Percentiles rank a stretch among this genome's conserved stretches.
These are phyloP conservation scores for Aureobasidium leucospermi DNA, from an alignment of 2,329 filamentous ascomycete genomes.

Conservation along the genomic window DNA sequence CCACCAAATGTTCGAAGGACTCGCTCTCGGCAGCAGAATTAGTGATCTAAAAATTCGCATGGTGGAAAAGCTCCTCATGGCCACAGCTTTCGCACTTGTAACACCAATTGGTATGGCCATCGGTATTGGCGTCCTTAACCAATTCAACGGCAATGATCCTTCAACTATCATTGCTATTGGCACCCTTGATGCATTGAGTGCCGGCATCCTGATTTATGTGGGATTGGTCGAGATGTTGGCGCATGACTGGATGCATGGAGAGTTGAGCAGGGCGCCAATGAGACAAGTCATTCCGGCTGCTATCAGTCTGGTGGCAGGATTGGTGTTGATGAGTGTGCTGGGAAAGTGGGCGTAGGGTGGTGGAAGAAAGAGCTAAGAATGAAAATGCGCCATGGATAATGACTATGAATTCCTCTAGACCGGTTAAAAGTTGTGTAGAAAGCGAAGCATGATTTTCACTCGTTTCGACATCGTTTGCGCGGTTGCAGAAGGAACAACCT, in stretches of 20 bases:
- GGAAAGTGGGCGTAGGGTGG: constrained; percentile 61
- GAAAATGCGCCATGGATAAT: background rate
- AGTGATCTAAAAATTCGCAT: constrained; percentile 45
- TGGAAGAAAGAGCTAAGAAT: background rate
- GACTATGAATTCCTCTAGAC: background rate
- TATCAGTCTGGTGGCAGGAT: constrained; percentile 49
- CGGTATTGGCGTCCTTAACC: constrained; percentile 61
- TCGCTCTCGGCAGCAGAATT: constrained; percentile 66
- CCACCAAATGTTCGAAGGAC: constrained; percentile 71
- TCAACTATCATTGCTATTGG: constrained; percentile 64
- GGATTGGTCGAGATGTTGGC: constrained; percentile 75
- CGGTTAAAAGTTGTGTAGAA: no score
- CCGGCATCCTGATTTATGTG: constrained; percentile 73
- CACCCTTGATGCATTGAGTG: constrained; percentile 64
- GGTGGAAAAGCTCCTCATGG: constrained; percentile 54
- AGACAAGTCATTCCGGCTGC: constrained; percentile 43
- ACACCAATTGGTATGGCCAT: constrained; percentile 77
- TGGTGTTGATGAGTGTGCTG: constrained; percentile 63
- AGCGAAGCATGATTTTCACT: no score
- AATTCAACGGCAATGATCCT: constrained; percentile 67
- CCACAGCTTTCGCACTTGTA: constrained; percentile 57
- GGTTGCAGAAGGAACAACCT: no score
- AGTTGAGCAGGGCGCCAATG: constrained; percentile 41
- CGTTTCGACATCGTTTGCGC: no score
- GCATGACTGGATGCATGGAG: constrained; percentile 57